Evolutionary conservation across 1,139 yeast species (phyloP).

Genomic region (Pichia sp.): DNA sequence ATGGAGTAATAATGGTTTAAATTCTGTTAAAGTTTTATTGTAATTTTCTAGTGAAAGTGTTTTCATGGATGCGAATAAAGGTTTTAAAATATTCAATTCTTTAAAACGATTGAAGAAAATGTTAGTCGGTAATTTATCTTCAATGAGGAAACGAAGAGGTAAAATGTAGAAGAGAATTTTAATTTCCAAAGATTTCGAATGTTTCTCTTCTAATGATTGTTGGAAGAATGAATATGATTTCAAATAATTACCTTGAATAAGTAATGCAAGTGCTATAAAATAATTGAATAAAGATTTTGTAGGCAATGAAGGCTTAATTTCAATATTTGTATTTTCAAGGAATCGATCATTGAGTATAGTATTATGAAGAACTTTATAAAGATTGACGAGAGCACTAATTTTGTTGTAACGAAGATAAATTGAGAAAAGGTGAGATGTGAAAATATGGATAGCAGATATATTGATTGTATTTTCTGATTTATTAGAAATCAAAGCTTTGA

Average conservation of each 20-base stretch:
- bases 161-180: constrained; percentile 42
- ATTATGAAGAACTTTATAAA: constrained; percentile 57
- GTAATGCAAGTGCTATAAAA: constrained; percentile 37
- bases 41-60: constrained; percentile 42
- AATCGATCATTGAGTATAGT: constrained; percentile 3
- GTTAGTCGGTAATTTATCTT: constrained; percentile 36
- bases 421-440: constrained; percentile 65
- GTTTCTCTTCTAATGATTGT: constrained; percentile 27
- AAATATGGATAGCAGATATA: constrained; percentile 56
- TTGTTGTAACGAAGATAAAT: constrained; percentile 66
- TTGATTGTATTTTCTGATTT: constrained; percentile 55
- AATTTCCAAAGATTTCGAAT: constrained; percentile 19
- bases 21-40: constrained; percentile 36
- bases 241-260: constrained; percentile 5
- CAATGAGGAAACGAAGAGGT: constrained; percentile 46
- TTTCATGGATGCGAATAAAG: not conserved
- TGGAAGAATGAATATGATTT: constrained; percentile 5
- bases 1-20: constrained; percentile 47
- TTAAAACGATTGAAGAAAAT: constrained; percentile 41
- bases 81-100: not conserved
- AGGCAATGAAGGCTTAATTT: constrained; percentile 45
- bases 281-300: constrained; percentile 49
- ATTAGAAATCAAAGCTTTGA: constrained; percentile 75
- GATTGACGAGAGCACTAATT: constrained; percentile 68
- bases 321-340: constrained; percentile 20